phyloP scores from a whole-genome alignment of 257 asterid species.

The Anisodus acutangulus region DNA sequence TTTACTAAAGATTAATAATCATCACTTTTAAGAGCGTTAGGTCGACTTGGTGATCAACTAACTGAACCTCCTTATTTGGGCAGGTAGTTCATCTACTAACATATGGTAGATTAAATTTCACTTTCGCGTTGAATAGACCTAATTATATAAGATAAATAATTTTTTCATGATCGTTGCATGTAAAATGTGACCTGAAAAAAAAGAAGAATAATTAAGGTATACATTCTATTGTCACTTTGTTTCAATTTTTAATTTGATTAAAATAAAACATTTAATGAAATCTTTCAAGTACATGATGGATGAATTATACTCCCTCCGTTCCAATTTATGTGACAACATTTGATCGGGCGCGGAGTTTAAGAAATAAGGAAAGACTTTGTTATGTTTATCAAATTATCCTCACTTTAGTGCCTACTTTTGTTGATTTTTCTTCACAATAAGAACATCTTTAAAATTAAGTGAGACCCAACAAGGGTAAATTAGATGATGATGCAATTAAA shows the following conservation, averaged over 20 bases:
- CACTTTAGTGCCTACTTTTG: too few species aligned
- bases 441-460: too few species aligned
- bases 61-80: conserved; percentile 24
- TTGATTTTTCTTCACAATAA: too few species aligned
- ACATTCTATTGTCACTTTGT: background rate
- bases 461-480: too few species aligned
- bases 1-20: background rate
- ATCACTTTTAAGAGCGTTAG: conserved; percentile 11
- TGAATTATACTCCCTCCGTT: background rate
- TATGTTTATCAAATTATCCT: too few species aligned
- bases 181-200: background rate
- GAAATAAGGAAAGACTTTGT: too few species aligned
- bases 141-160: background rate
- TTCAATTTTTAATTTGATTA: background rate
- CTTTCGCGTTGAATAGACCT: conserved; percentile 5
- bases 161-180: background rate
- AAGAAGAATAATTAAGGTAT: background rate
- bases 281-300: background rate
- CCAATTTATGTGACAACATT: too few species aligned
- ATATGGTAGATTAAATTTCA: conserved; percentile 30
- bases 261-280: background rate
- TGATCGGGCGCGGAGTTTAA: too few species aligned
- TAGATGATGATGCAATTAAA: too few species aligned
- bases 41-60: conserved; percentile 30
- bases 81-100: conserved; percentile 28